These are phyloP conservation scores for Dalbergia cultrata DNA, from an alignment of 306 rosid genomes.

Conservation along the genomic window DNA sequence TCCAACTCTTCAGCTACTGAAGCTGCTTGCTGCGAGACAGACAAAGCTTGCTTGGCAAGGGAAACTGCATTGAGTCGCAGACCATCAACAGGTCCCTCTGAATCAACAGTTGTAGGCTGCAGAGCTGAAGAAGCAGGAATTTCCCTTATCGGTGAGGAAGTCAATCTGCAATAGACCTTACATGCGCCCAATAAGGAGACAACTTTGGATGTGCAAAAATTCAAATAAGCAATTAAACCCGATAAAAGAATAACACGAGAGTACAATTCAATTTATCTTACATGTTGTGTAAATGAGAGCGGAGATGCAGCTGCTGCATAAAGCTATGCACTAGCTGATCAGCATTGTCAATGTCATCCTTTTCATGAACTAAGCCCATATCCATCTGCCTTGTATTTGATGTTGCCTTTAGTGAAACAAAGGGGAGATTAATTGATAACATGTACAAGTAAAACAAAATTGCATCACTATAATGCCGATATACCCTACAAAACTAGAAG, in stretches of 20 bases:
- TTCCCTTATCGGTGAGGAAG: conserved; percentile 53
- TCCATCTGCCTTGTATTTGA: conserved; percentile 60
- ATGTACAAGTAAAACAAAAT: conserved; percentile 9
- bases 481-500: conserved; percentile 18
- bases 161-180: conserved; percentile 60
- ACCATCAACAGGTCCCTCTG: conserved; percentile 47
- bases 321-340: conserved; percentile 60
- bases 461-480: not conserved
- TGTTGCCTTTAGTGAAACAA: conserved; percentile 60
- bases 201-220: conserved; percentile 16
- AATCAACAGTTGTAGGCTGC: conserved; percentile 41
- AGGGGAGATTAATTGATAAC: conserved; percentile 30
- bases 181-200: conserved; percentile 31
- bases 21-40: conserved; percentile 78
- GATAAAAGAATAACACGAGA: conserved; percentile 19
- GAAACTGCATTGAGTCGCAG: conserved; percentile 55
- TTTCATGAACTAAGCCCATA: conserved; percentile 56
- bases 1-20: conserved; percentile 59
- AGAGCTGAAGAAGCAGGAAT: conserved; percentile 43
- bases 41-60: conserved; percentile 81
- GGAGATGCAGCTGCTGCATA: conserved; percentile 63
- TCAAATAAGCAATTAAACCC: conserved; percentile 32
- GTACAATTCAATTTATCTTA: conserved; percentile 57
- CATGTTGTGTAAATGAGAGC: conserved; percentile 70
- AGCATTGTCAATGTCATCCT: conserved; percentile 40